Percentiles rank a stretch among this genome's conserved stretches.
Conservation (phyloP, 495 filamentous ascomycete species). For the Niebla homalea region DNA sequence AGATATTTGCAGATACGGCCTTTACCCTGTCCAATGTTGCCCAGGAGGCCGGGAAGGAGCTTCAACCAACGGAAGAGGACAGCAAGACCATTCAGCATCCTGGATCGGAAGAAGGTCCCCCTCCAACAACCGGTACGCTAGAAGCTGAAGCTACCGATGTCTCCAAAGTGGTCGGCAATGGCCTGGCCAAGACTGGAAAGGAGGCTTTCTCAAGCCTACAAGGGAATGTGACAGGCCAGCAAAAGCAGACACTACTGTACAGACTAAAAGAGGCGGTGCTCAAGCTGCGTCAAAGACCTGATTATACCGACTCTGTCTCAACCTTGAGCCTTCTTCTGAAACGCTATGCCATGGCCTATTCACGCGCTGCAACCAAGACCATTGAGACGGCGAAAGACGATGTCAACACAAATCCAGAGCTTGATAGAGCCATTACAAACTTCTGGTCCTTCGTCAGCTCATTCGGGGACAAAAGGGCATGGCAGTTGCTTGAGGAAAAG, state of each 20-base stretch:
- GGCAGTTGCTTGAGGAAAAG: conserved; percentile 55
- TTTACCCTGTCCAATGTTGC: conserved; percentile 61
- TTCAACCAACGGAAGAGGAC: conserved; percentile 54
- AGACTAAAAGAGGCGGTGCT: conserved; percentile 65
- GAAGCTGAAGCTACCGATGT: conserved; percentile 49
- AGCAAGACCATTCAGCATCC: conserved; percentile 42
- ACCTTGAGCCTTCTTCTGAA: conserved; percentile 63
- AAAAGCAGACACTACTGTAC: conserved; percentile 58
- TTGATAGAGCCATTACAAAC: conserved; percentile 61
- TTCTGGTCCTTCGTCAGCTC: conserved; percentile 66
- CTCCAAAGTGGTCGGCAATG: conserved; percentile 46
- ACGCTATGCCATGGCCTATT: conserved; percentile 65
- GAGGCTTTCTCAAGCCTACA: conserved; percentile 52
- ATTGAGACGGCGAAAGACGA: conserved; percentile 51
- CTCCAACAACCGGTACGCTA: conserved; percentile 46
- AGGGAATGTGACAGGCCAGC: conserved; percentile 54
- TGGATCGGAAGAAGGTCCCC: conserved; percentile 39
- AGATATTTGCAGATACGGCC: conserved; percentile 80
- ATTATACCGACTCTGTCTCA: conserved; percentile 77
- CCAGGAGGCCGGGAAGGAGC: conserved; percentile 53
- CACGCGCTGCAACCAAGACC: conserved; percentile 52
- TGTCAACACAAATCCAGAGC: conserved; percentile 54
- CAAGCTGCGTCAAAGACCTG: conserved; percentile 57
- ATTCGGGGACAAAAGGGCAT: conserved; percentile 62
- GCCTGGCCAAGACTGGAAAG: conserved; percentile 49